A percentile compares a stretch with the other conserved stretches of the same genome.
Conservation (phyloP, 352 stramenopile genomes). For the Phytophthora vignae region DNA sequence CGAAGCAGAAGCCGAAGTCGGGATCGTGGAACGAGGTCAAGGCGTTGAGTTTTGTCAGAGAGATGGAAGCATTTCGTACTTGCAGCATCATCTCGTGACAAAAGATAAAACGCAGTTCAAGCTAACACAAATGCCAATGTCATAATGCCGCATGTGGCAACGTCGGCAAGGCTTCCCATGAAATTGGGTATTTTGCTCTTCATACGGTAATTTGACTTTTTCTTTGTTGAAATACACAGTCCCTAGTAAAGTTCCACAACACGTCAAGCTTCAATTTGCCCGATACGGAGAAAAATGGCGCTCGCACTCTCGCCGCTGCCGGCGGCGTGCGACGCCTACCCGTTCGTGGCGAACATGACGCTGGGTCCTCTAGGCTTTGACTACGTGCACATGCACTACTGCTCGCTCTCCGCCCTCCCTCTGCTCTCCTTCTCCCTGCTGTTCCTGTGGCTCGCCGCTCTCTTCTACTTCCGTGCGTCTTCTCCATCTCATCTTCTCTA, state of each 20-base stretch:
- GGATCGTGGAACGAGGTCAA: neutral
- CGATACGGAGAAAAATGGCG: neutral
- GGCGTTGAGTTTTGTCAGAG: neutral
- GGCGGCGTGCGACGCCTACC: constrained; percentile 33
- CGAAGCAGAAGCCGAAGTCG: neutral
- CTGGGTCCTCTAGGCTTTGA: constrained; percentile 79
- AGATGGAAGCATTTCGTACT: too few relatives aligned
- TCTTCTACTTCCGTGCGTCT: constrained; percentile 87
- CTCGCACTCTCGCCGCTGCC: constrained; percentile 14
- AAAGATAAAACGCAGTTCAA: too few relatives aligned
- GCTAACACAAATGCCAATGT: too few relatives aligned
- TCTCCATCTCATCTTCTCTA: neutral
- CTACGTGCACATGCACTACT: constrained; percentile 87
- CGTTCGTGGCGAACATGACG: constrained; percentile 67
- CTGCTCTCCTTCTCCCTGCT: constrained; percentile 61
- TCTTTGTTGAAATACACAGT: too few relatives aligned
- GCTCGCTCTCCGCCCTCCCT: constrained; percentile 51
- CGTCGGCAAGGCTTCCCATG: too few relatives aligned
- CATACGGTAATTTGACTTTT: neutral
- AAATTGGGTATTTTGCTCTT: too few relatives aligned
- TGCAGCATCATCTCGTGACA: too few relatives aligned
- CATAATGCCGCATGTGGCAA: too few relatives aligned
- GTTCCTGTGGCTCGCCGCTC: constrained; percentile 70
- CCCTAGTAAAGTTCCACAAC: too few relatives aligned
- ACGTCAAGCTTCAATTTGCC: neutral